phyloP scores from a whole-genome alignment of 2,329 filamentous ascomycete species.

The Diaporthe helianthi region DNA sequence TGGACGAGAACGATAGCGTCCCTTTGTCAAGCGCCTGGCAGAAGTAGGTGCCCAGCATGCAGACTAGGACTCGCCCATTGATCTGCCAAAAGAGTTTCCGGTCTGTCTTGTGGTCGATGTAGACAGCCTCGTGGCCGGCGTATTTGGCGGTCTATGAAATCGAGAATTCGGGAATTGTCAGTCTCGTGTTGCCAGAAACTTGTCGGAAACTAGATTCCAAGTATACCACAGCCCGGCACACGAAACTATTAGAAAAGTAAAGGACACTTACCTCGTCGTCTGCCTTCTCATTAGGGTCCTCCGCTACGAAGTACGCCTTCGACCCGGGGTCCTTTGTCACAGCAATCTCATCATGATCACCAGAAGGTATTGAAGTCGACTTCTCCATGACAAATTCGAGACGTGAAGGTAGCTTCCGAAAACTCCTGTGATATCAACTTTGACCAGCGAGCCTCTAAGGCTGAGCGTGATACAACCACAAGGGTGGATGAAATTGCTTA shows the following conservation, averaged over 20 bases:
- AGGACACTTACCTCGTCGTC: background rate
- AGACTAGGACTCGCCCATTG: slow-evolving; percentile 57
- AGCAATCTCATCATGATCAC: slow-evolving; percentile 10
- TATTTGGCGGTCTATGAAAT: background rate
- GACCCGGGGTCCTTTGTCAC: background rate
- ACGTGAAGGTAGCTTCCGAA: background rate
- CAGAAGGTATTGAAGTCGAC: background rate
- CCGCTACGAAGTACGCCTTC: background rate
- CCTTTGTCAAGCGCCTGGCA: slow-evolving; percentile 47
- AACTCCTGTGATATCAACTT: background rate
- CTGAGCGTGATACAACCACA: background rate
- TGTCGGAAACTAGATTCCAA: background rate
- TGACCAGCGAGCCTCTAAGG: background rate
- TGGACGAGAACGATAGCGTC: slow-evolving; percentile 40
- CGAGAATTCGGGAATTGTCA: background rate
- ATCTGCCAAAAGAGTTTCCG: slow-evolving; percentile 54
- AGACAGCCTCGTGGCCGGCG: slow-evolving; percentile 31
- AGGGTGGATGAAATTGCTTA: background rate
- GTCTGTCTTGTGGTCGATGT: slow-evolving; percentile 60
- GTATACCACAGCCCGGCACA: background rate
- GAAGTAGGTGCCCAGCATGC: slow-evolving; percentile 59
- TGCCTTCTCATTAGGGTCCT: background rate
- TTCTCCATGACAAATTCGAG: background rate
- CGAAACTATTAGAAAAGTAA: background rate
- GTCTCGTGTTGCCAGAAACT: background rate